Conservation (phyloP, 2,329 filamentous ascomycete genomes). For the Cryphonectria radicalis region DNA sequence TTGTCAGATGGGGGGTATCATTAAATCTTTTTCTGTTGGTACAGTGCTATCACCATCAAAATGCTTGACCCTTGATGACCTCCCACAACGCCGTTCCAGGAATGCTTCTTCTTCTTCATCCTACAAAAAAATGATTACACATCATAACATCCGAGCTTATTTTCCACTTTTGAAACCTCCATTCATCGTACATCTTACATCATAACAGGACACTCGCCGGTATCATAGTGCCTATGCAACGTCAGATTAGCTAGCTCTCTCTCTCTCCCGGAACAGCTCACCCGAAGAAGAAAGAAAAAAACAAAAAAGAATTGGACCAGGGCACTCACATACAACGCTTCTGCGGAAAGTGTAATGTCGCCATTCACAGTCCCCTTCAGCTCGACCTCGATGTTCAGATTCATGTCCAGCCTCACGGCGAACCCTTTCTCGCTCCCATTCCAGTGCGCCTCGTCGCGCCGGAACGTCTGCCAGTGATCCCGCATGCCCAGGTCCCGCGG, state of each 20-base stretch:
- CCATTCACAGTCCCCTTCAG: conserved; percentile 25
- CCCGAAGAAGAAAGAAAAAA: background rate
- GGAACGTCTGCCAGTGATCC: conserved; percentile 18
- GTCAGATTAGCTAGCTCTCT: background rate
- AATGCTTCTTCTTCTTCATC: background rate
- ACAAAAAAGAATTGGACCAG: background rate
- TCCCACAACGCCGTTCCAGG: background rate
- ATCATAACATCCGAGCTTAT: background rate
- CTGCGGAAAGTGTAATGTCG: conserved; percentile 25
- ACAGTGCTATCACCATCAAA: background rate
- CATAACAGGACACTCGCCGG: conserved; percentile 8
- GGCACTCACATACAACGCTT: conserved; percentile 25
- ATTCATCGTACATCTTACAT: conserved; percentile 6
- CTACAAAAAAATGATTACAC: background rate
- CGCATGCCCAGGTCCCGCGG: conserved; percentile 15
- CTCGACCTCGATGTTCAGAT: conserved; percentile 25
- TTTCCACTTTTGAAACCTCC: too few species aligned
- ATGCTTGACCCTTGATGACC: background rate
- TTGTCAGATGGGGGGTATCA: background rate
- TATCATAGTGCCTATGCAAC: conserved; percentile 15
- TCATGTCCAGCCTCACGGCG: conserved; percentile 21
- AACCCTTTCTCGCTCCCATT: conserved; percentile 22
- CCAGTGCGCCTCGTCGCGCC: conserved; percentile 20
- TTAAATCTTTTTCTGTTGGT: background rate
- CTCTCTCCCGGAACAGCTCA: background rate